Percentiles rank a stretch among this genome's conserved stretches.
phyloP scores from a whole-genome alignment of 1,284 basidiomycete species.

The Cutaneotrichosporon sp. region DNA sequence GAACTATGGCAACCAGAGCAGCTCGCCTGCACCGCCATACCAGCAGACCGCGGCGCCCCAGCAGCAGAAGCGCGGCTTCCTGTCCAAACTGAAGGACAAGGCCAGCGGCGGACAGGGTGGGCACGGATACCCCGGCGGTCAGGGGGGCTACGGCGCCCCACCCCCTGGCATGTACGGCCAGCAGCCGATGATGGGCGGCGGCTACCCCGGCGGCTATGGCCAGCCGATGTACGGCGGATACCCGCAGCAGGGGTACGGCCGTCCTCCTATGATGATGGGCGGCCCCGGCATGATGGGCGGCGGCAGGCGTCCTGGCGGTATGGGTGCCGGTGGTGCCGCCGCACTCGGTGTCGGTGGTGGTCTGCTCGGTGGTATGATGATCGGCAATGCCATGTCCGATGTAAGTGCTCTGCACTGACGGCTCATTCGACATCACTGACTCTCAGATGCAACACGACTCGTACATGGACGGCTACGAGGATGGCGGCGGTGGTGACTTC shows the following conservation, averaged over 20 bases:
- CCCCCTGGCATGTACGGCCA: slow-evolving; percentile 19
- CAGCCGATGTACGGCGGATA: slow-evolving; percentile 18
- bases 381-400: slow-evolving; percentile 41
- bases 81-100: slow-evolving; percentile 37
- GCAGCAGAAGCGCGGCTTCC: slow-evolving; percentile 32
- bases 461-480: slow-evolving; percentile 39
- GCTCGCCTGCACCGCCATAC: too few species aligned
- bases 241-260: slow-evolving; percentile 8
- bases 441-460: too few species aligned
- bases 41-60: background rate
- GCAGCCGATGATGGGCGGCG: slow-evolving; percentile 20
- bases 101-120: too few species aligned
- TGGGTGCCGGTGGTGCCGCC: slow-evolving; percentile 39
- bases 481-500: slow-evolving; percentile 30
- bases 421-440: too few species aligned
- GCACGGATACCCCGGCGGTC: background rate
- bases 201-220: too few species aligned
- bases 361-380: slow-evolving; percentile 46
- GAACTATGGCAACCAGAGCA: background rate
- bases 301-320: slow-evolving; percentile 20
- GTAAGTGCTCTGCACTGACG: slow-evolving; percentile 28
- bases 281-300: slow-evolving; percentile 18
- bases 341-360: slow-evolving; percentile 44
- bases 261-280: slow-evolving; percentile 11
- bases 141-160: slow-evolving; percentile 8